Evolutionary conservation across 1,284 basidiomycete genomes (phyloP), one percentile per base, ranked within the genome.

Genomic region (Cryptococcus sp.): DNA sequence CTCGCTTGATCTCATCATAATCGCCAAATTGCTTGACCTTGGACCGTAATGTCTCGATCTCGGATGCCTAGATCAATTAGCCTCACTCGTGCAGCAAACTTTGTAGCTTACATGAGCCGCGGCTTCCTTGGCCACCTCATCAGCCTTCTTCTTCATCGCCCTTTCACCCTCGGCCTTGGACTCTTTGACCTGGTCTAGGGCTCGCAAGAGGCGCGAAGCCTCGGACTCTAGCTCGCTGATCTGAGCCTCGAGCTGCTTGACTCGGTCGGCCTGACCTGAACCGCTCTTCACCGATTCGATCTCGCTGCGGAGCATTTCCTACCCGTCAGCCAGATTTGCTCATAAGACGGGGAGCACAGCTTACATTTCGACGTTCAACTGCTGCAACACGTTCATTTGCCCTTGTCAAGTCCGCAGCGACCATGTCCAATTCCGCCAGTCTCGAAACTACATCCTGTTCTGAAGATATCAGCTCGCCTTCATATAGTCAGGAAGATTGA

Each of bases 1-100:
- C 93, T 40, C 92, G 85, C 78, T 96, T 96, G 69, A 96, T 85
- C 76, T 96, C 92, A 64, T 97, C 92, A 64, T 96, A 97, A 71
- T 96, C 90, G 3, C 74, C 74, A 62, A 86, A 88, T 60, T 83
- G 83, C 66, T 83, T 84, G 40, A 94, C 76, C 60, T 83, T 84
- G 39, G 77, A 73, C 63, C 82, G 84, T 1, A 93, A 77, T 52
- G 79, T 79, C 14, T 85, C 83, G 9, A 86, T 78, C 73, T 93
- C 89, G 2, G 72, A 66, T 2, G 71, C 73, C 83, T 73, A 50
- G 2, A 11, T 28, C 11, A 23, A 4, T 47, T 10, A 34, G 19
- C 37, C 2, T 14, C n/a, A 4, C 31, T 21, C n/a, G 7, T 18
- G 13, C 34, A 10, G 13, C 34, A 10, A 25, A 28, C 19, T 14